Evolutionary conservation across 805 yeast genomes (phyloP), one percentile per base, ranked within the genome.

Genomic region (baker's yeast (Saccharomyces cerevisiae)): DNA sequence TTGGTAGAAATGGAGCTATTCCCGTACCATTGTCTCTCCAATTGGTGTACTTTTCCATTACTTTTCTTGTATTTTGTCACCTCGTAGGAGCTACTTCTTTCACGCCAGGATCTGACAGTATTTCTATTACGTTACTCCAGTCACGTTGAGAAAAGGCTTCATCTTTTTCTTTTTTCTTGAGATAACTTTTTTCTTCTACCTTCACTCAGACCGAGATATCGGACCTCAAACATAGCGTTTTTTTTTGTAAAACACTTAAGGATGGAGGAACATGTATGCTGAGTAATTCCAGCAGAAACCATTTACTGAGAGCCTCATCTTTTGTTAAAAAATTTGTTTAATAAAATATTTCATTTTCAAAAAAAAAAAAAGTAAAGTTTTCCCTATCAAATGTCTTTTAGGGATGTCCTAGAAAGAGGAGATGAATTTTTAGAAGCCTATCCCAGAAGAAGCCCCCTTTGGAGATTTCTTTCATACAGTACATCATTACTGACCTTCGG

Each of bases 21-120:
- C 97, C 97, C 1, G 97, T 90, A 4, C 92, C 94, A 57, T 83
- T 87, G 66, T 89, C 97, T 69, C 96, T 79, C 84, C 87, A 89
- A 57, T 79, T 78, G 27, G 94, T 83, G 71, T 81, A 90, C 70
- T 87, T 85, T 71, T 87, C 96, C 96, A 90, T 86, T 10, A 17
- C 27, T 51, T 31, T 11, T 17, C 22, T 6, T 10, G 24, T 36
- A n/a, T 36, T 6, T 3, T 36, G 3, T 36, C 41, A 36, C 41
- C 22, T 22, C 17, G 24, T 36, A 6, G 11, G 11, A 17, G 11
- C 24, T 36, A 9, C 14, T 32, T n/a, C 17, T n/a, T 32, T 5
- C 21, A 32, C 41, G 21, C 41, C 5, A 11, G 21, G 41, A 14
- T 1, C 17, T 14, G 3, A 1, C 41, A 6, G n/a, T 32, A 13